Evolutionary conservation across 768 basidiomycete species (phyloP).

Genomic region (Flagelloscypha sp.): DNA sequence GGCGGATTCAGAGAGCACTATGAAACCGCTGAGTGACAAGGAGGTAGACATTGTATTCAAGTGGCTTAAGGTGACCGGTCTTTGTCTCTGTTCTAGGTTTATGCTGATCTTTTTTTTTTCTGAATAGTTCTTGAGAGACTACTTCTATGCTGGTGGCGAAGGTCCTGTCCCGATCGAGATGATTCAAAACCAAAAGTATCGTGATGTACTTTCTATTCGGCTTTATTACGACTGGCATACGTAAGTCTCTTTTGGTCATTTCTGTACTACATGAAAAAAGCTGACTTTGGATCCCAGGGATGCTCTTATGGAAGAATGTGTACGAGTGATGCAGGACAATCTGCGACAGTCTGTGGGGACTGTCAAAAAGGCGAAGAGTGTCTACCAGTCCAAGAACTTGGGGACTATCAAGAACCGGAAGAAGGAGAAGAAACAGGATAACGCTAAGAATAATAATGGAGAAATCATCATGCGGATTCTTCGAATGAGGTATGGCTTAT

Average conservation of each 20-base stretch:
- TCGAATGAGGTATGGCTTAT: conserved; percentile 70
- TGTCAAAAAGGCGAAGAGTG: conserved; percentile 88
- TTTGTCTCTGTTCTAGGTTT: neutral
- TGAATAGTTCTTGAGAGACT: conserved; percentile 80
- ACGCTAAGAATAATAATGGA: conserved; percentile 62
- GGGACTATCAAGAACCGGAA: conserved; percentile 95
- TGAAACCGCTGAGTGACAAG: conserved; percentile 90
- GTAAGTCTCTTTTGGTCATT: conserved; percentile 33
- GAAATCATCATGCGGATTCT: conserved; percentile 93
- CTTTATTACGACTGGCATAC: conserved; percentile 96
- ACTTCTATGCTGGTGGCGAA: conserved; percentile 92
- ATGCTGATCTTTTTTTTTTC: conserved; percentile 6
- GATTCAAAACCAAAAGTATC: conserved; percentile 91
- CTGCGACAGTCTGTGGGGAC: conserved; percentile 65
- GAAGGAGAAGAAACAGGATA: conserved; percentile 81
- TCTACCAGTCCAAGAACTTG: conserved; percentile 86
- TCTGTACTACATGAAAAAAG: conserved; percentile 5
- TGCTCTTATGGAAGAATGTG: conserved; percentile 88
- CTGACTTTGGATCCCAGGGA: conserved; percentile 40
- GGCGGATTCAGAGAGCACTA: conserved; percentile 75
- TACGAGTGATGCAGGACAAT: conserved; percentile 88
- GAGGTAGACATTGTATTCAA: conserved; percentile 99
- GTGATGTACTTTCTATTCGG: conserved; percentile 82
- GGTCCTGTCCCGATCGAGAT: conserved; percentile 80
- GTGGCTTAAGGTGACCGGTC: conserved; percentile 77